A percentile compares a stretch with the other conserved stretches of the same genome.
Conservation (phyloP, 495 filamentous ascomycete genomes). For the Opeltia flavorubescens region DNA sequence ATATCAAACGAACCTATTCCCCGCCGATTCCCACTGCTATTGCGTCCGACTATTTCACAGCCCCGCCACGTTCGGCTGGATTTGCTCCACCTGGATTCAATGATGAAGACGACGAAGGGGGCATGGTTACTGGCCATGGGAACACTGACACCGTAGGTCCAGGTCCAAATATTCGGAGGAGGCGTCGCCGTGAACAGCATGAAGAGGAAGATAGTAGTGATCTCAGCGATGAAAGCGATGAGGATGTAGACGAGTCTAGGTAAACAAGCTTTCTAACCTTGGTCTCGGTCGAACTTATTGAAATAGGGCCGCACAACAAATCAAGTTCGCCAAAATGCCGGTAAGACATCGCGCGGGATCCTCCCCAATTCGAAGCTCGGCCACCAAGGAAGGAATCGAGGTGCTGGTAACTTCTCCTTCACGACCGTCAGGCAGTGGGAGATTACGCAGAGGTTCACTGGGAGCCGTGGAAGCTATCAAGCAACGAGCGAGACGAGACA, state of each 20-base stretch:
- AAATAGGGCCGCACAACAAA: conserved; percentile 54
- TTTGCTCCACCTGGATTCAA: conserved; percentile 30
- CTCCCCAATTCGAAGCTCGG: conserved; percentile 58
- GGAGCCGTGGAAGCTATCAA: conserved; percentile 61
- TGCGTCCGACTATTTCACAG: conserved; percentile 82
- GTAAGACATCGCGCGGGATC: conserved; percentile 75
- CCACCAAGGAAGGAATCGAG: conserved; percentile 35
- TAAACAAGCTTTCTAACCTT: neutral
- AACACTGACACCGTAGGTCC: conserved; percentile 64
- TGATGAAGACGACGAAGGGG: conserved; percentile 70
- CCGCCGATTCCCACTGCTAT: conserved; percentile 88
- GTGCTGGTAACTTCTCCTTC: conserved; percentile 42
- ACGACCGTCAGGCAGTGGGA: conserved; percentile 30
- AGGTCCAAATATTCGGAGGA: conserved; percentile 32
- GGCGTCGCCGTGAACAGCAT: conserved; percentile 51
- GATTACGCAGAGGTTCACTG: conserved; percentile 56
- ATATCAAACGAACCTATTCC: conserved; percentile 84
- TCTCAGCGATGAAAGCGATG: conserved; percentile 90
- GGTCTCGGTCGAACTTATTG: neutral
- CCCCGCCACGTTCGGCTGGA: conserved; percentile 37
- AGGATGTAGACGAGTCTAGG: conserved; percentile 47
- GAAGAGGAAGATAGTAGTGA: conserved; percentile 97
- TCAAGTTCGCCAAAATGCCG: conserved; percentile 91
- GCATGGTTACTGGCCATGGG: conserved; percentile 62
- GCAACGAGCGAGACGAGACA: conserved; percentile 65